Conservation (phyloP, 495 filamentous ascomycete genomes). For the Penicillium fimorum region DNA sequence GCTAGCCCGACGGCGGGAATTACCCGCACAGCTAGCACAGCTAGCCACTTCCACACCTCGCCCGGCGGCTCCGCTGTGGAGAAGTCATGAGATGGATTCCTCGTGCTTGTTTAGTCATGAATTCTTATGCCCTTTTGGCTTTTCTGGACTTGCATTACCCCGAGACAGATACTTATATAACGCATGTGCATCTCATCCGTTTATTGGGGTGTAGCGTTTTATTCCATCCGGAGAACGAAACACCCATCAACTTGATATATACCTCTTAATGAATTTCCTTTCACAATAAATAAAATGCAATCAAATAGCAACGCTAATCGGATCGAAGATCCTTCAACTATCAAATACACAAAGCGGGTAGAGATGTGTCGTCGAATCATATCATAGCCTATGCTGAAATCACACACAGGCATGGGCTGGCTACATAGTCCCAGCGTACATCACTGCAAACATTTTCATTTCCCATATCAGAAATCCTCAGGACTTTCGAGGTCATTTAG, state of each 20-base stretch:
- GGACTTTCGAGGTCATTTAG: constrained; percentile 45
- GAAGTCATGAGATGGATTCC: constrained; percentile 7
- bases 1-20: constrained; percentile 18
- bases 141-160: neutral
- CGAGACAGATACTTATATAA: neutral
- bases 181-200: neutral
- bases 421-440: neutral
- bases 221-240: neutral
- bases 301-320: constrained; percentile 5
- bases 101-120: neutral
- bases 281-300: neutral
- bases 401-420: neutral
- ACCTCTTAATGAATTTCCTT: constrained; percentile 11
- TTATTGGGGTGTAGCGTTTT: neutral
- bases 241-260: constrained; percentile 2
- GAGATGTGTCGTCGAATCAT: neutral
- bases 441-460: neutral
- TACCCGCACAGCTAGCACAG: constrained; percentile 30
- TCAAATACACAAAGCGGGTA: neutral
- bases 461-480: constrained; percentile 40
- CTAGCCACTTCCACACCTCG: constrained; percentile 32
- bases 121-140: neutral
- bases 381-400: neutral
- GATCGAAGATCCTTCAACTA: neutral
- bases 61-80: constrained; percentile 28